Evolutionary conservation across 768 basidiomycete species (phyloP).

Genomic region (Gymnopilus dilepis): DNA sequence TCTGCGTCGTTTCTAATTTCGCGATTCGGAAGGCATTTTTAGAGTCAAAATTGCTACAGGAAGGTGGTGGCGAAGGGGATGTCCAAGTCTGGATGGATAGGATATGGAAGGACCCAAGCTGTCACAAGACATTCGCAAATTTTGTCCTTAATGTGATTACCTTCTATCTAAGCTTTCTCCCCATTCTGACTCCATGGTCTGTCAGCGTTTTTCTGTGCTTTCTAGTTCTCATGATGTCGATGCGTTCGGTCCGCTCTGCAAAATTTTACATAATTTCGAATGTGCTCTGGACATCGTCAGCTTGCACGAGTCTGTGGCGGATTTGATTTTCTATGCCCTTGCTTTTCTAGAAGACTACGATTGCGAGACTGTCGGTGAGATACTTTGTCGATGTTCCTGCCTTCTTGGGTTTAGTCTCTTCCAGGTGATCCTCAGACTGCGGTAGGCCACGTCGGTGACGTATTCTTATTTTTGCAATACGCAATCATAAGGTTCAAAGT

Average conservation of each 20-base stretch:
- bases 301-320: slow-evolving; percentile 66
- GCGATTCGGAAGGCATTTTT: slow-evolving; percentile 52
- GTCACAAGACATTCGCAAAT: slow-evolving; percentile 63
- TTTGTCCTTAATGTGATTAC: slow-evolving; percentile 57
- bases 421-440: slow-evolving; percentile 86
- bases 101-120: slow-evolving; percentile 59
- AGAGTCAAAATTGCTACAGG: slow-evolving; percentile 60
- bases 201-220: slow-evolving; percentile 63
- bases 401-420: background rate
- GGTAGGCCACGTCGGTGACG: slow-evolving; percentile 75
- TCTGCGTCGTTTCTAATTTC: slow-evolving; percentile 9
- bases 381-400: slow-evolving; percentile 6
- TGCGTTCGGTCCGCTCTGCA: slow-evolving; percentile 71
- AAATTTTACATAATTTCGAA: slow-evolving; percentile 63
- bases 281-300: slow-evolving; percentile 70
- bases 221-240: slow-evolving; percentile 66
- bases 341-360: slow-evolving; percentile 73
- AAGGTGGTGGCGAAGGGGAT: slow-evolving; percentile 44
- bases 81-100: slow-evolving; percentile 44
- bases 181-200: slow-evolving; percentile 1
- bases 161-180: background rate
- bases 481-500: slow-evolving; percentile 70
- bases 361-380: slow-evolving; percentile 80
- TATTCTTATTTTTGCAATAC: slow-evolving; percentile 78
- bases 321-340: slow-evolving; percentile 67